phyloP scores from a whole-genome alignment of 2,329 filamentous ascomycete genomes.

The Volutella citrinella region DNA sequence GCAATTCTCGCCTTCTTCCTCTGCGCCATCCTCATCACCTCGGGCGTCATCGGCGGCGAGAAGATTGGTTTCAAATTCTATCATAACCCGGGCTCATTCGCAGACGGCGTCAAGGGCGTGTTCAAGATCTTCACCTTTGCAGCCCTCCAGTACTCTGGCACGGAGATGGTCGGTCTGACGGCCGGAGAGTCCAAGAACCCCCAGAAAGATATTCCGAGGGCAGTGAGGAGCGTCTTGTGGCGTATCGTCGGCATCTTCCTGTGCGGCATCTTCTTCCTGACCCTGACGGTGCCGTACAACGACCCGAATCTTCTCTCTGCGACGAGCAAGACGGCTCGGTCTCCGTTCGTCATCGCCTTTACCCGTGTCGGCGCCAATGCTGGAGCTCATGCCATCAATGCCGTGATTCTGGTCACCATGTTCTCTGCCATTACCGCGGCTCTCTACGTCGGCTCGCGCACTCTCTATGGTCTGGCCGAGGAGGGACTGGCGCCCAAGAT shows the following conservation, averaged over 20 bases:
- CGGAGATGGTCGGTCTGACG: conserved; percentile 16
- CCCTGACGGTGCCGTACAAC: conserved; percentile 52
- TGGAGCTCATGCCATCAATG: conserved; percentile 44
- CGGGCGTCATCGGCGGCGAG: conserved; percentile 18
- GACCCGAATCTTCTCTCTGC: conserved; percentile 46
- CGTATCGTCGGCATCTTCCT: conserved; percentile 40
- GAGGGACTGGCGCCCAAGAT: conserved; percentile 50
- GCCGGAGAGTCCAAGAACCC: conserved; percentile 38
- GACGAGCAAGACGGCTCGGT: conserved; percentile 44
- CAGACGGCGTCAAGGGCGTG: conserved; percentile 1
- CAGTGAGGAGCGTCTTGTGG: conserved; percentile 21
- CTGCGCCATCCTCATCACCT: conserved; percentile 15
- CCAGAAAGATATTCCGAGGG: conserved; percentile 35
- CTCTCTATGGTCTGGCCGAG: conserved; percentile 52
- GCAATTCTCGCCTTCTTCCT: conserved; percentile 10
- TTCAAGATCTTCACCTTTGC: conserved; percentile 7
- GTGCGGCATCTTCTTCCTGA: conserved; percentile 48
- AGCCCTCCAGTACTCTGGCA: conserved; percentile 5
- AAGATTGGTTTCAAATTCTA: conserved; percentile 16
- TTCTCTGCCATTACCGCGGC: conserved; percentile 49
- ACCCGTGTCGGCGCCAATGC: conserved; percentile 11
- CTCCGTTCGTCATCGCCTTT: conserved; percentile 49
- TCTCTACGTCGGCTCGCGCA: conserved; percentile 54
- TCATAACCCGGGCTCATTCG: conserved; percentile 3
- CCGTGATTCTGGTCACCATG: conserved; percentile 50